phyloP scores from a whole-genome alignment of 192 early-diverging fungal species.

The Backusella morwellensis region DNA sequence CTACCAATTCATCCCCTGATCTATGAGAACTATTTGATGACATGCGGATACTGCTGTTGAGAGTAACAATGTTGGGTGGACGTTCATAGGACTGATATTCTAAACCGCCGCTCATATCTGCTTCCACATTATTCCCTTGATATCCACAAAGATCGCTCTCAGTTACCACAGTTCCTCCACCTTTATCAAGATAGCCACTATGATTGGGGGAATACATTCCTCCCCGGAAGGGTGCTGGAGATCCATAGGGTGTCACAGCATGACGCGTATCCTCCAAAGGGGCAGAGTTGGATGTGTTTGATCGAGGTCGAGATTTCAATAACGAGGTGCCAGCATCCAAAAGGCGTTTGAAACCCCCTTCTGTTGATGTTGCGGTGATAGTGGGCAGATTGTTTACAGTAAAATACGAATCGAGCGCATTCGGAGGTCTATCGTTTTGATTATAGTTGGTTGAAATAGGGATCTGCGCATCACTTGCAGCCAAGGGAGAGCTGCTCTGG shows the following conservation, averaged over 20 bases:
- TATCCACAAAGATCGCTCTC: conserved; percentile 25
- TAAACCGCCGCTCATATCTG: conserved; percentile 17
- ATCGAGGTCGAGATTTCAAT: conserved; percentile 26
- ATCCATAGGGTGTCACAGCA: background rate
- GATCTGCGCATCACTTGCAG: background rate
- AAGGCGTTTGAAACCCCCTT: conserved; percentile 23
- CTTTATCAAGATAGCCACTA: conserved; percentile 12
- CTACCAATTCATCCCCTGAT: background rate
- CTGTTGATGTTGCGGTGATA: background rate
- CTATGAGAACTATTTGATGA: background rate
- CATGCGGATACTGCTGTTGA: background rate
- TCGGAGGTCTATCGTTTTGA: background rate
- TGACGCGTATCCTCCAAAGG: conserved; percentile 7
- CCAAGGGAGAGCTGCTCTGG: background rate
- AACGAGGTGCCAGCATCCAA: conserved; percentile 32
- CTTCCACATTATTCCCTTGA: conserved; percentile 36
- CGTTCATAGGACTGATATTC: conserved; percentile 34
- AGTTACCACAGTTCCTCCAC: conserved; percentile 31
- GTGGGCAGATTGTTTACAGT: background rate
- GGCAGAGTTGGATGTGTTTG: conserved; percentile 26
- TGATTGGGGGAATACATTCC: background rate
- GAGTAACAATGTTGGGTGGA: background rate
- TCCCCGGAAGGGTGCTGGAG: background rate
- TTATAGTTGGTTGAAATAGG: background rate
- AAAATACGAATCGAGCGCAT: background rate